These are phyloP conservation scores for Pythium diclinum DNA, from an alignment of 352 stramenopile genomes.

Conservation along the genomic window DNA sequence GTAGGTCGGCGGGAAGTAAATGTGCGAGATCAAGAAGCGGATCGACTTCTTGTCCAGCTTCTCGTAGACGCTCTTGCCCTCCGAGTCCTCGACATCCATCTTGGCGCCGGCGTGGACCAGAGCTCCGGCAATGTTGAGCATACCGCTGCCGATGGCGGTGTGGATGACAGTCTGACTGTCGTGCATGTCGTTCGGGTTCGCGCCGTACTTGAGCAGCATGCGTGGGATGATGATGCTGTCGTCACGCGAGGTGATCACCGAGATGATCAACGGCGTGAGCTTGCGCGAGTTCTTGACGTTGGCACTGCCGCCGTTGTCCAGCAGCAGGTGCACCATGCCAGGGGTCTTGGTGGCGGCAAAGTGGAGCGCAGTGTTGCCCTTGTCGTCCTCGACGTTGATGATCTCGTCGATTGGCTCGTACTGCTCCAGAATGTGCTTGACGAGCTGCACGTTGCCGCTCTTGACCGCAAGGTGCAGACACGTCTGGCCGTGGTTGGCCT, in stretches of 20 bases:
- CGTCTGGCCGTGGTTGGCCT: slow-evolving; percentile 84
- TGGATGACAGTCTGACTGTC: slow-evolving; percentile 86
- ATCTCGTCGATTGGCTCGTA: slow-evolving; percentile 78
- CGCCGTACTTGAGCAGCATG: slow-evolving; percentile 86
- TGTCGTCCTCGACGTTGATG: slow-evolving; percentile 84
- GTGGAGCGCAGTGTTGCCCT: slow-evolving; percentile 83
- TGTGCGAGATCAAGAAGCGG: slow-evolving; percentile 71
- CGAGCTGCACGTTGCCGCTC: slow-evolving; percentile 76
- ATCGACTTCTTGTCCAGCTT: slow-evolving; percentile 74
- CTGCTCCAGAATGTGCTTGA: slow-evolving; percentile 81
- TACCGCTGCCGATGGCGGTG: slow-evolving; percentile 62
- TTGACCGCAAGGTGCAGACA: slow-evolving; percentile 79
- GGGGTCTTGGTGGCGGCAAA: slow-evolving; percentile 86
- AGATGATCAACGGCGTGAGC: slow-evolving; percentile 84
- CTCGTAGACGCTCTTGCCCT: slow-evolving; percentile 84
- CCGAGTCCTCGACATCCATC: slow-evolving; percentile 83
- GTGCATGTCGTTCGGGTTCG: slow-evolving; percentile 88
- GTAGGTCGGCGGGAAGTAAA: slow-evolving; percentile 86
- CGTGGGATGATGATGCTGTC: slow-evolving; percentile 81
- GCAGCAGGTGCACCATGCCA: slow-evolving; percentile 74
- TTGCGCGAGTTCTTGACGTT: slow-evolving; percentile 87
- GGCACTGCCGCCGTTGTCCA: slow-evolving; percentile 75
- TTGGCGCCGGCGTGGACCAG: slow-evolving; percentile 81
- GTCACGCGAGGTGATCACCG: slow-evolving; percentile 81
- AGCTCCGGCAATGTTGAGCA: slow-evolving; percentile 74